These are phyloP conservation scores for Barbatosphaeria neglecta DNA, from an alignment of 495 filamentous ascomycete genomes.

Conservation along the genomic window DNA sequence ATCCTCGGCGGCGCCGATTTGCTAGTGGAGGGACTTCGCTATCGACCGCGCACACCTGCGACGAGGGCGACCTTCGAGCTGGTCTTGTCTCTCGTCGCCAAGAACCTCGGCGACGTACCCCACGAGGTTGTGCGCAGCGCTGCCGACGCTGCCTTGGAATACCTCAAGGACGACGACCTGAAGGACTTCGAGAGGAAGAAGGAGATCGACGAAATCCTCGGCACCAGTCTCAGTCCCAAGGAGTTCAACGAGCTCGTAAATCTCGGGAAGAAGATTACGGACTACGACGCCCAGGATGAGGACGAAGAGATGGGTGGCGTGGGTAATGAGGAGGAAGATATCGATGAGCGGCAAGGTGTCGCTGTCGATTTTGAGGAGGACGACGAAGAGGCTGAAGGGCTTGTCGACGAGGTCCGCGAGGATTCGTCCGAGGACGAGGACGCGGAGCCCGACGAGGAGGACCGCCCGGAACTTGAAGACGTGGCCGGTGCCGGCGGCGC, in stretches of 20 bases:
- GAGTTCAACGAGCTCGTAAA: slow-evolving; percentile 96
- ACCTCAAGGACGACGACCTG: slow-evolving; percentile 85
- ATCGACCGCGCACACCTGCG: slow-evolving; percentile 81
- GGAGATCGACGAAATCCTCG: slow-evolving; percentile 87
- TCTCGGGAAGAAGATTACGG: slow-evolving; percentile 96
- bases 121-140: slow-evolving; percentile 87
- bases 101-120: slow-evolving; percentile 83
- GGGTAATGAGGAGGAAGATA: slow-evolving; percentile 52
- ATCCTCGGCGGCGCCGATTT: slow-evolving; percentile 79
- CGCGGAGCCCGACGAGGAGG: slow-evolving; percentile 53
- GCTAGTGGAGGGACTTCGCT: slow-evolving; percentile 68
- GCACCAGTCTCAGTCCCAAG: slow-evolving; percentile 68
- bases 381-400: slow-evolving; percentile 77
- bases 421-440: slow-evolving; percentile 73
- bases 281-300: slow-evolving; percentile 95
- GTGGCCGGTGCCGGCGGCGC: slow-evolving; percentile 40
- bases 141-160: slow-evolving; percentile 86
- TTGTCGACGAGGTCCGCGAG: slow-evolving; percentile 70
- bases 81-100: slow-evolving; percentile 81
- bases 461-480: slow-evolving; percentile 43
- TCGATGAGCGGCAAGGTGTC: slow-evolving; percentile 91
- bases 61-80: slow-evolving; percentile 94
- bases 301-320: slow-evolving; percentile 77
- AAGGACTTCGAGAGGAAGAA: slow-evolving; percentile 99
- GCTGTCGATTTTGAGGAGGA: slow-evolving; percentile 93